phyloP scores from a whole-genome alignment of 1,139 yeast genomes.

The Lipomyces yarrowii region DNA sequence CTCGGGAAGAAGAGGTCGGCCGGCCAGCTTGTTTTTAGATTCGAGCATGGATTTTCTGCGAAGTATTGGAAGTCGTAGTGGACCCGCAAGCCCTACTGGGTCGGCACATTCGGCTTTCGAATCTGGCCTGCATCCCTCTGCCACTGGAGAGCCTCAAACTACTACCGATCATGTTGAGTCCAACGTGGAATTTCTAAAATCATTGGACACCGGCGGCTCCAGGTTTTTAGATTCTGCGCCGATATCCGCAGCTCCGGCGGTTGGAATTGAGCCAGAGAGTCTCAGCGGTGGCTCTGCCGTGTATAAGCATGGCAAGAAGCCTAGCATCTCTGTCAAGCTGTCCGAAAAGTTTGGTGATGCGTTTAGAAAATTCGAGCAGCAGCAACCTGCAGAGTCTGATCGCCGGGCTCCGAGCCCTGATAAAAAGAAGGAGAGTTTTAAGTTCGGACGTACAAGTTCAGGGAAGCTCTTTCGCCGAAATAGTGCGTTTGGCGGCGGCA shows the following conservation, averaged over 20 bases:
- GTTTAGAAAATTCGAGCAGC: constrained; percentile 32
- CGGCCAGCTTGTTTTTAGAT: constrained; percentile 27
- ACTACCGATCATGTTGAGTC: constrained; percentile 48
- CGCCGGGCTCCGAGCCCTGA: constrained; percentile 21
- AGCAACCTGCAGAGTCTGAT: neutral
- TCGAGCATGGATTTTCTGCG: constrained; percentile 25
- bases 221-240: constrained; percentile 33
- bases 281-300: constrained; percentile 16
- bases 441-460: neutral
- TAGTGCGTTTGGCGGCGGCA: neutral
- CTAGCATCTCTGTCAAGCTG: constrained; percentile 26
- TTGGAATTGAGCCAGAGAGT: constrained; percentile 10
- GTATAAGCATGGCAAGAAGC: constrained; percentile 26
- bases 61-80: constrained; percentile 12
- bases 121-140: constrained; percentile 9
- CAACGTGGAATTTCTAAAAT: constrained; percentile 62
- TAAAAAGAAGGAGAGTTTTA: constrained; percentile 4
- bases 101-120: constrained; percentile 28
- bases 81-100: constrained; percentile 24
- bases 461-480: neutral
- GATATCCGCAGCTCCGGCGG: constrained; percentile 17
- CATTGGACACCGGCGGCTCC: constrained; percentile 51
- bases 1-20: constrained; percentile 16
- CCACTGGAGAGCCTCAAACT: constrained; percentile 37
- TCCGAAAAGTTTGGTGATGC: constrained; percentile 35